Percentiles rank a stretch among this genome's conserved stretches.
Conservation (phyloP, 768 basidiomycete genomes). For the Suillus sp. region DNA sequence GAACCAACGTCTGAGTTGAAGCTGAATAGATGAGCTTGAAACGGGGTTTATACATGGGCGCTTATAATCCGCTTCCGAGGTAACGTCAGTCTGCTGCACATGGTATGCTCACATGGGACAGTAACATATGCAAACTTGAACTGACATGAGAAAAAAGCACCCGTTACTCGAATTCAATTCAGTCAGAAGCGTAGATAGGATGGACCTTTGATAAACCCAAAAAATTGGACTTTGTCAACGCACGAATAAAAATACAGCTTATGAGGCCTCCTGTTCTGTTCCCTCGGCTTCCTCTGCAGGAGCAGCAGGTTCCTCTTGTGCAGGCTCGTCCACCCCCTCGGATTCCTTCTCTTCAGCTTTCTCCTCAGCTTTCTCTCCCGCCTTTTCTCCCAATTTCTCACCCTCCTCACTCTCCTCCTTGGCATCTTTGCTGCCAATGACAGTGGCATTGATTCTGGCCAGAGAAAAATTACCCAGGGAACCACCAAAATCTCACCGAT, state of each 20-base stretch:
- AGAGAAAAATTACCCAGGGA: constrained; percentile 7
- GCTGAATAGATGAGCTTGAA: not conserved
- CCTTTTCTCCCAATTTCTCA: constrained; percentile 27
- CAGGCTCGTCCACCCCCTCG: constrained; percentile 24
- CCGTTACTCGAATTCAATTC: not conserved
- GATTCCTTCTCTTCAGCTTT: constrained; percentile 30
- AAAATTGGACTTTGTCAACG: not conserved
- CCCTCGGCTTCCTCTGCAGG: constrained; percentile 18
- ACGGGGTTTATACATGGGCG: not conserved
- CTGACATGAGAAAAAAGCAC: constrained; percentile 5
- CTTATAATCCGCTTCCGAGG: not conserved
- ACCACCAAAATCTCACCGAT: not conserved
- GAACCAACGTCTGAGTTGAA: not conserved
- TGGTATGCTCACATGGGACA: constrained; percentile 1
- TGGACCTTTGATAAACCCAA: not conserved
- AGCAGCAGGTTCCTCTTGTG: constrained; percentile 21
- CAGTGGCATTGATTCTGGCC: constrained; percentile 75
- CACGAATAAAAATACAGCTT: constrained; percentile 8
- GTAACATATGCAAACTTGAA: not conserved
- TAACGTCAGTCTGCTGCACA: not conserved
- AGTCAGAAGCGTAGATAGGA: not conserved
- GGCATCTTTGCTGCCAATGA: constrained; percentile 66
- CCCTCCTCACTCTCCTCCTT: constrained; percentile 41
- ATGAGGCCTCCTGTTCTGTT: constrained; percentile 13
- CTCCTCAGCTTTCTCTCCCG: constrained; percentile 25